Conservation (phyloP, 2,329 filamentous ascomycete genomes). For the Botrytis porri region DNA sequence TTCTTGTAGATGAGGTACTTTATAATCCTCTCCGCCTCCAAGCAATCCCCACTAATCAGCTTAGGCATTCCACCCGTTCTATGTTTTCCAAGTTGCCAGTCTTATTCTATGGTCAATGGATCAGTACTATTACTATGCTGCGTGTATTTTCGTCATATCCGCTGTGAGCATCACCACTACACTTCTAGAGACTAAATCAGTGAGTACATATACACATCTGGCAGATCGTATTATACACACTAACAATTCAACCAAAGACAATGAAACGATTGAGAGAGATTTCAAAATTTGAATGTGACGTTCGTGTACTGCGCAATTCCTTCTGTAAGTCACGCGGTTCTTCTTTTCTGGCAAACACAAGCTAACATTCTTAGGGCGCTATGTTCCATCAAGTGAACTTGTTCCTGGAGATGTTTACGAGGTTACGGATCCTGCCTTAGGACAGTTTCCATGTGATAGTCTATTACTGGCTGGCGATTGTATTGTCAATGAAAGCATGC, state of each 20-base stretch:
- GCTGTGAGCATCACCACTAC: constrained; percentile 88
- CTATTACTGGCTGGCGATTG: constrained; percentile 89
- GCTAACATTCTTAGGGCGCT: constrained; percentile 58
- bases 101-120: constrained; percentile 92
- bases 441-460: constrained; percentile 89
- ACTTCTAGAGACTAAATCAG: constrained; percentile 81
- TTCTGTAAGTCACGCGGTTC: constrained; percentile 66
- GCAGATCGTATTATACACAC: constrained; percentile 8
- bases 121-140: constrained; percentile 96
- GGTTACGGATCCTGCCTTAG: constrained; percentile 86
- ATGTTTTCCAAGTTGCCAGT: constrained; percentile 96
- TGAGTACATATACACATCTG: constrained; percentile 43
- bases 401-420: constrained; percentile 97
- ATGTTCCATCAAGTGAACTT: constrained; percentile 79
- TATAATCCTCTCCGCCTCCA: background rate
- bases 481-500: constrained; percentile 99
- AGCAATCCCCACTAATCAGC: constrained; percentile 41
- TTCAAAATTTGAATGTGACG: constrained; percentile 91
- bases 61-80: constrained; percentile 97
- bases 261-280: constrained; percentile 90
- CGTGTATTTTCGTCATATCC: constrained; percentile 93
- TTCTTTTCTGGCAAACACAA: constrained; percentile 6
- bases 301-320: constrained; percentile 86
- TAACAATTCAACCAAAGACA: constrained; percentile 50
- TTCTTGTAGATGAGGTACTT: constrained; percentile 80